Evolutionary conservation across 768 basidiomycete genomes (phyloP).

Genomic region (Kwoniella pini): DNA sequence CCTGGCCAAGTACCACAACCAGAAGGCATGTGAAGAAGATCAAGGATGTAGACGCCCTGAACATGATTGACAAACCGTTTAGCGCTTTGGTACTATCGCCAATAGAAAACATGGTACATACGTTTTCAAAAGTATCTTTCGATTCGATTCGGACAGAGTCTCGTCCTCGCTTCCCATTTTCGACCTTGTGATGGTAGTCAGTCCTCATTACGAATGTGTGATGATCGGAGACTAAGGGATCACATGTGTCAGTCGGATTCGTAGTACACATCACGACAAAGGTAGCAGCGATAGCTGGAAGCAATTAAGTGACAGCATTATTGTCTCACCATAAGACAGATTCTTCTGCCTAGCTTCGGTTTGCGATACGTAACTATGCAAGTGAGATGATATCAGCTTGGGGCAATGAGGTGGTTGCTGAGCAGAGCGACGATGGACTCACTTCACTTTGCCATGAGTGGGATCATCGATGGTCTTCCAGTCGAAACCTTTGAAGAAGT

Average conservation of each 20-base stretch:
- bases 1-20: constrained; percentile 19
- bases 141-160: constrained; percentile 23
- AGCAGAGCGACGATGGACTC: not conserved
- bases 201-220: constrained; percentile 19
- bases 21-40: constrained; percentile 15
- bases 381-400: not conserved
- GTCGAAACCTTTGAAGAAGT: constrained; percentile 21
- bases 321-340: constrained; percentile 15
- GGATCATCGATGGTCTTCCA: constrained; percentile 24
- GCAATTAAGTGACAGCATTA: too few relatives aligned
- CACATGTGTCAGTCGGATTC: too few relatives aligned
- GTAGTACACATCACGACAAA: too few relatives aligned
- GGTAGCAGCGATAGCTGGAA: too few relatives aligned
- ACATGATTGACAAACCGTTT: not conserved
- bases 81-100: not conserved
- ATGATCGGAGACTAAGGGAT: not conserved
- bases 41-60: constrained; percentile 20
- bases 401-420: not conserved
- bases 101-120: not conserved
- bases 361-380: constrained; percentile 9
- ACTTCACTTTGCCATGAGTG: constrained; percentile 24
- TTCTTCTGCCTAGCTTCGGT: constrained; percentile 3
- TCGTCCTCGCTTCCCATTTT: constrained; percentile 5
- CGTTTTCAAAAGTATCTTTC: constrained; percentile 16
- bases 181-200: constrained; percentile 3